Evolutionary conservation across 2,329 filamentous ascomycete genomes (phyloP).

Genomic region (Cadophora luteo-olivacea): DNA sequence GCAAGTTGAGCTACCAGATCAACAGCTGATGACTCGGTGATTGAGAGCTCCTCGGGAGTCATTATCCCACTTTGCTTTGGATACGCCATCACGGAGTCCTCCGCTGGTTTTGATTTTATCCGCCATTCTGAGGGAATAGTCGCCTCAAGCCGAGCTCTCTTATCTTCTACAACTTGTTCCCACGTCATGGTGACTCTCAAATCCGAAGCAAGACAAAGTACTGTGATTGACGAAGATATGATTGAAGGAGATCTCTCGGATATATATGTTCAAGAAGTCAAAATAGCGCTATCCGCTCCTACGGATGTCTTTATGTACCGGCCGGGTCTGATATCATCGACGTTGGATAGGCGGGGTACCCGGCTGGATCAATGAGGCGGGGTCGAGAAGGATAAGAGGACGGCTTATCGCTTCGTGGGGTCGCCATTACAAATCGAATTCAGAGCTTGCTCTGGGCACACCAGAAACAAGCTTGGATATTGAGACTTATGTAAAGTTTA

Average conservation of each 20-base stretch:
- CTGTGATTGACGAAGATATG: not conserved
- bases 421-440: constrained; percentile 13
- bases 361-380: not conserved
- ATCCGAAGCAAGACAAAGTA: not conserved
- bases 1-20: constrained; percentile 33
- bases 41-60: constrained; percentile 36
- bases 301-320: not conserved
- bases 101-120: constrained; percentile 30
- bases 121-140: constrained; percentile 39
- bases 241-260: not conserved
- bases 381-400: constrained; percentile 6
- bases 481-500: constrained; percentile 5
- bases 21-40: constrained; percentile 40
- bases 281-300: not conserved
- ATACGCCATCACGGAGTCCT: constrained; percentile 35
- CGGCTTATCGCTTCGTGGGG: constrained; percentile 8
- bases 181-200: constrained; percentile 29
- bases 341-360: not conserved
- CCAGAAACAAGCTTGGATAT: not conserved
- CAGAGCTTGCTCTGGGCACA: not conserved
- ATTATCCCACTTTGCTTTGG: constrained; percentile 38
- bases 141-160: constrained; percentile 33
- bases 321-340: not conserved
- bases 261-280: too few relatives aligned
- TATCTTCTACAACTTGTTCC: constrained; percentile 35